phyloP scores from a whole-genome alignment of 1,284 basidiomycete species.

The Athelia psychrophila region DNA sequence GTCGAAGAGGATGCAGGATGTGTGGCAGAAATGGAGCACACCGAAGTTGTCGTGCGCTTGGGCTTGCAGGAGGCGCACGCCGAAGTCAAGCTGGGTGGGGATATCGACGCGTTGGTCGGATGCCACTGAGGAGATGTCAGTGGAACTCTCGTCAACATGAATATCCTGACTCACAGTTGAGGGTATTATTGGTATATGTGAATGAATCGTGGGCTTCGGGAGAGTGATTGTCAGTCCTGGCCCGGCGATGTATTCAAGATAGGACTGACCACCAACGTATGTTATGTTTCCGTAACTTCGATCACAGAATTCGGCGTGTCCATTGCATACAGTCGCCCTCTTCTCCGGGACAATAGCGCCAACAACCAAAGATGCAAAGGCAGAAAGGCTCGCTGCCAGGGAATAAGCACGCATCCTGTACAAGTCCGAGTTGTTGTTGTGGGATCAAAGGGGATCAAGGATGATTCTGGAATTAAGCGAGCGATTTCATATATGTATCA shows the following conservation, averaged over 20 bases:
- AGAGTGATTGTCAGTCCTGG: constrained; percentile 6
- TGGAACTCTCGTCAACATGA: too few species aligned
- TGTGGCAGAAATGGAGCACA: constrained; percentile 67
- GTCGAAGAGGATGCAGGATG: constrained; percentile 50
- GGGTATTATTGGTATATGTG: constrained; percentile 48
- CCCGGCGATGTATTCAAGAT: neutral
- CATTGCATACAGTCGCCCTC: constrained; percentile 43
- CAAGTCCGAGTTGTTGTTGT: too few species aligned
- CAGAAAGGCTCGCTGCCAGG: too few species aligned
- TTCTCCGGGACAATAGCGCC: neutral
- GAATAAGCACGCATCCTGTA: too few species aligned
- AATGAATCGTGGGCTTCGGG: constrained; percentile 62
- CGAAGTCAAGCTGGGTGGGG: constrained; percentile 57
- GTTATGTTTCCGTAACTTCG: constrained; percentile 61
- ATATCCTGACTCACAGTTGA: constrained; percentile 36
- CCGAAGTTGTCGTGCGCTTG: constrained; percentile 55
- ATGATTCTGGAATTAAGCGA: too few species aligned
- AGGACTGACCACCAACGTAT: constrained; percentile 43
- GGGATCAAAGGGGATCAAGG: too few species aligned
- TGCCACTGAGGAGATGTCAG: constrained; percentile 37
- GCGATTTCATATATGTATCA: too few species aligned
- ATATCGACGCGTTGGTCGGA: constrained; percentile 63
- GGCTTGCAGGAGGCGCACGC: constrained; percentile 71
- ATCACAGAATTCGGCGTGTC: constrained; percentile 55
- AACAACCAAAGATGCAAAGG: neutral